Evolutionary conservation across 768 basidiomycete species (phyloP).

Genomic region (Russula dissimulans): DNA sequence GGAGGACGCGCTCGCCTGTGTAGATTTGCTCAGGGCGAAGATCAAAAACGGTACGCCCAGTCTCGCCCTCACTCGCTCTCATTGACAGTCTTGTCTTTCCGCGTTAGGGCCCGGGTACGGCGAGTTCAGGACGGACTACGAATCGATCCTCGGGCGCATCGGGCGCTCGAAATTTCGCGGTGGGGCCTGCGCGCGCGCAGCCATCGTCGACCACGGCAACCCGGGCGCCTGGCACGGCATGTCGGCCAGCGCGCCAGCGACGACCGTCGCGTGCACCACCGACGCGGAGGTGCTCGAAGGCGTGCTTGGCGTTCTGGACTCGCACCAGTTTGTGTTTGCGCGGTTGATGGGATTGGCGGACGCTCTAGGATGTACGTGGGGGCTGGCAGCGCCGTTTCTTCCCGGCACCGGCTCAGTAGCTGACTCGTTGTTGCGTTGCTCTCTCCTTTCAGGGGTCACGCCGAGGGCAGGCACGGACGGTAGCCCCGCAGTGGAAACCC

Average conservation of each 20-base stretch:
- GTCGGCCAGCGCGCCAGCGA: conserved; percentile 50
- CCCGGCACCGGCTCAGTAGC: background rate
- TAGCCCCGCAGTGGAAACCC: background rate
- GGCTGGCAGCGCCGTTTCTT: background rate
- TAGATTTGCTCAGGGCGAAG: conserved; percentile 79
- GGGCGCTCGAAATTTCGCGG: conserved; percentile 34
- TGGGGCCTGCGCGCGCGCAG: conserved; percentile 38
- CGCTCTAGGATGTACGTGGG: conserved; percentile 62
- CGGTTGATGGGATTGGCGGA: conserved; percentile 79
- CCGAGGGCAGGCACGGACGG: conserved; percentile 40
- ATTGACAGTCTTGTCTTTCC: background rate
- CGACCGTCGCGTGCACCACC: conserved; percentile 58
- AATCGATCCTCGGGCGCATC: conserved; percentile 85
- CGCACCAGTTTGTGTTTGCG: conserved; percentile 78
- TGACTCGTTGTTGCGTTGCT: background rate
- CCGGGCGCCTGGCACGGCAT: conserved; percentile 76
- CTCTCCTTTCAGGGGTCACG: conserved; percentile 44
- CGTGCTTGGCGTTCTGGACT: conserved; percentile 44
- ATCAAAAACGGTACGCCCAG: conserved; percentile 48
- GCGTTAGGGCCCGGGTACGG: conserved; percentile 64
- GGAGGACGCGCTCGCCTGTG: conserved; percentile 85
- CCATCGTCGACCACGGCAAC: conserved; percentile 81
- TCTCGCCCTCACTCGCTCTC: background rate
- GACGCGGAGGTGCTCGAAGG: conserved; percentile 78
- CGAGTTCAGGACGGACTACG: conserved; percentile 74